phyloP scores from a whole-genome alignment of 2,329 filamentous ascomycete genomes.

The Nigrospora sphaerica region DNA sequence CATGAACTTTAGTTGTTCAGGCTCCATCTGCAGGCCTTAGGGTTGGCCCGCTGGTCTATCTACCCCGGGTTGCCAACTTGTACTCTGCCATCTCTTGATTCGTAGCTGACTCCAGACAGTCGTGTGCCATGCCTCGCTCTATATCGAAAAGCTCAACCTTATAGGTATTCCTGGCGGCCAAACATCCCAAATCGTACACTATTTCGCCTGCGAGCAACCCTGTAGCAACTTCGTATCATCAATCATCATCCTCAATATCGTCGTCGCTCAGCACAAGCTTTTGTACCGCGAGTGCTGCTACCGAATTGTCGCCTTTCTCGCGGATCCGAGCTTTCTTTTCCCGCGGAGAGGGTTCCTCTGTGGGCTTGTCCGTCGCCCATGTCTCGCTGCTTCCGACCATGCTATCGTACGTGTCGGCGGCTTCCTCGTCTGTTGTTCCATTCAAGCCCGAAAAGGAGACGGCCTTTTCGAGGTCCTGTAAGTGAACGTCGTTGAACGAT shows the following conservation, averaged over 20 bases:
- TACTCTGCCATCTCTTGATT: too few relatives aligned
- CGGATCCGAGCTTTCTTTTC: constrained; percentile 36
- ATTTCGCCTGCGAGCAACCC: too few relatives aligned
- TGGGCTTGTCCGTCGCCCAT: constrained; percentile 57
- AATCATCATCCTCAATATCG: constrained; percentile 66
- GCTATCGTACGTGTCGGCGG: constrained; percentile 31
- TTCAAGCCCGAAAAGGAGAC: constrained; percentile 58
- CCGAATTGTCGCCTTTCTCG: constrained; percentile 16
- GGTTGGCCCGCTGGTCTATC: too few relatives aligned
- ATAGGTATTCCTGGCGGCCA: too few relatives aligned
- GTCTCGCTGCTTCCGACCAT: constrained; percentile 33
- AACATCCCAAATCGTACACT: too few relatives aligned
- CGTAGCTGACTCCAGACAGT: too few relatives aligned
- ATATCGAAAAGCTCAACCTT: too few relatives aligned
- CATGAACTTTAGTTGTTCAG: too few relatives aligned
- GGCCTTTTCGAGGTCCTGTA: constrained; percentile 48
- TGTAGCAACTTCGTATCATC: background rate
- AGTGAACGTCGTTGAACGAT: background rate
- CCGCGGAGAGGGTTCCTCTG: constrained; percentile 43
- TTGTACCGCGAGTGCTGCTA: constrained; percentile 37
- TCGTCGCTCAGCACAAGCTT: constrained; percentile 73
- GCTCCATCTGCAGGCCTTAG: too few relatives aligned
- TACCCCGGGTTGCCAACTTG: too few relatives aligned
- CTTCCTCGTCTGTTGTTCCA: constrained; percentile 20
- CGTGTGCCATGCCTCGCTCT: too few relatives aligned